Evolutionary conservation across 345 rosid genomes (phyloP).

Genomic region (Gossypium australe): DNA sequence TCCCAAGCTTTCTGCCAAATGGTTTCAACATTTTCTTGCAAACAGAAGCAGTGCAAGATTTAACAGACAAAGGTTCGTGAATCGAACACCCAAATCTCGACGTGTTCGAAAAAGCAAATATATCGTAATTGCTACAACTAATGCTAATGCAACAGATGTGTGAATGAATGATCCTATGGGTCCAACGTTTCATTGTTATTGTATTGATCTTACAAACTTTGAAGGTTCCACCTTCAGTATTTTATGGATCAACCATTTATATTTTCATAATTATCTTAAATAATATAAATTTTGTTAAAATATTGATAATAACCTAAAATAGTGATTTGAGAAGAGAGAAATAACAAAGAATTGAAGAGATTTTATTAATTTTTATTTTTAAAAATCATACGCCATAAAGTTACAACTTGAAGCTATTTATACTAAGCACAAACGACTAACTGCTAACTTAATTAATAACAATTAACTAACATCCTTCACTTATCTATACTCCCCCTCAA

Average conservation of each 20-base stretch:
- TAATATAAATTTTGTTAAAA: too few species aligned
- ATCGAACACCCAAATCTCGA: background rate
- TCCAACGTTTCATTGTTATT: background rate
- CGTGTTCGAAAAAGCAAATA: background rate
- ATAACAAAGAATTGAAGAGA: background rate
- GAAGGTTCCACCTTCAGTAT: background rate
- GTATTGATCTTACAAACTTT: background rate
- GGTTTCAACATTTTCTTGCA: constrained; percentile 35
- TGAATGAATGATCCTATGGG: background rate
- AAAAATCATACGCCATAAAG: too few species aligned
- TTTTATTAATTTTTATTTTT: too few species aligned
- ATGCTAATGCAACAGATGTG: background rate
- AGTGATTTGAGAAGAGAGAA: too few species aligned
- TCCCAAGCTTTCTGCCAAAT: constrained; percentile 26
- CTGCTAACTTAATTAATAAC: too few species aligned
- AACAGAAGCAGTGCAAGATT: background rate
- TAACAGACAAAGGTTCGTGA: background rate
- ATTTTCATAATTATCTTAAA: too few species aligned
- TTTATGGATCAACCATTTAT: background rate
- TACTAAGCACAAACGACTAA: too few species aligned
- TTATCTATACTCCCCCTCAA: too few species aligned
- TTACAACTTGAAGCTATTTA: too few species aligned
- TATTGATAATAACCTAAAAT: background rate
- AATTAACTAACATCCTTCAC: too few species aligned
- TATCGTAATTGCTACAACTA: background rate